Conservation (phyloP, 495 filamentous ascomycete genomes). For the Daldinia decipiens region DNA sequence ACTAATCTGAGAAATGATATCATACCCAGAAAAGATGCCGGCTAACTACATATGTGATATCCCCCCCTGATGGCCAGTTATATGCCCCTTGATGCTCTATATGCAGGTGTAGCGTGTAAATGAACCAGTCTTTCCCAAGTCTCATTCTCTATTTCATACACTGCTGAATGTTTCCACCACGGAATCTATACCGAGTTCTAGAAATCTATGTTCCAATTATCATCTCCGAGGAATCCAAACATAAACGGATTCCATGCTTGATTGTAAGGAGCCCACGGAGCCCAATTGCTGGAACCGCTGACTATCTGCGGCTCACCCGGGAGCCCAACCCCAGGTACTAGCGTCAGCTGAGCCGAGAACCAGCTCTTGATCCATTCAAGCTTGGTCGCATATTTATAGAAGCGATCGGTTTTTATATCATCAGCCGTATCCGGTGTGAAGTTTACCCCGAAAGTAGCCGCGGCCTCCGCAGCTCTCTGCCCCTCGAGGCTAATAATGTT, state of each 20-base stretch:
- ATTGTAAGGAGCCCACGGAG: conserved; percentile 25
- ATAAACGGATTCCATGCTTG: conserved; percentile 39
- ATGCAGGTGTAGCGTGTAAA: neutral
- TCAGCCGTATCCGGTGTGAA: conserved; percentile 24
- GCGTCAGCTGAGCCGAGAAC: conserved; percentile 26
- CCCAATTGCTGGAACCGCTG: conserved; percentile 13
- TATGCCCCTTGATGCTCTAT: neutral
- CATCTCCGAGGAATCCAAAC: conserved; percentile 36
- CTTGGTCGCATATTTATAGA: conserved; percentile 29
- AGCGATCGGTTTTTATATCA: conserved; percentile 33
- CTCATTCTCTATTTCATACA: neutral
- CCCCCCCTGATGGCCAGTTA: neutral
- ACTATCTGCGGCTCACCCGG: conserved; percentile 7
- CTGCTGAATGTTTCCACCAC: neutral
- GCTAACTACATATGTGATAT: neutral
- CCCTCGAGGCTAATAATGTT: conserved; percentile 15
- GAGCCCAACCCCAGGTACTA: neutral
- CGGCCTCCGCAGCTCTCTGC: conserved; percentile 26
- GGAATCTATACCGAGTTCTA: neutral
- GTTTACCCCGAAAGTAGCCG: conserved; percentile 16
- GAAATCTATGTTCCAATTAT: conserved; percentile 41
- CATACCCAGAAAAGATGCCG: neutral
- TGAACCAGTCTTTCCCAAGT: neutral
- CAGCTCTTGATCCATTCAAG: conserved; percentile 40
- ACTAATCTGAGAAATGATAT: too few species aligned